Conservation (phyloP, 768 basidiomycete genomes). For the Lentinus brumalis region DNA sequence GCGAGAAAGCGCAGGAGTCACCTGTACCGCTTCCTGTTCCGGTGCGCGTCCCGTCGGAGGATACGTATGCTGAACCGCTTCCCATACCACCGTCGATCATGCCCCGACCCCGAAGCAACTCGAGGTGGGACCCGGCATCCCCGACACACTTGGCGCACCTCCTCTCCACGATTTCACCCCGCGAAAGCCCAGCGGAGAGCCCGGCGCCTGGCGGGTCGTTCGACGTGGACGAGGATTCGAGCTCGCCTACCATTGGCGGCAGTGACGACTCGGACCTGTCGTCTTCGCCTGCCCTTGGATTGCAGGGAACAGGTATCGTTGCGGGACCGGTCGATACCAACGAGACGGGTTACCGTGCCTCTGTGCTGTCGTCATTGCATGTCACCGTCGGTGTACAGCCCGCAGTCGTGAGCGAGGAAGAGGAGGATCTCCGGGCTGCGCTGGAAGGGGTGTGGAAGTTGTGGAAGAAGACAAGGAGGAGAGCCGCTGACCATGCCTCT, state of each 20-base stretch:
- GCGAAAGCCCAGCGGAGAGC: slow-evolving; percentile 22
- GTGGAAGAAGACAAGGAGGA: slow-evolving; percentile 25
- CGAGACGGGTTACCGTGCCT: not conserved
- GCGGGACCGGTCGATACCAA: slow-evolving; percentile 3
- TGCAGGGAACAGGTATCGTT: slow-evolving; percentile 2
- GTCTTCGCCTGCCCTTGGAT: slow-evolving; percentile 11
- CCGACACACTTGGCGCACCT: slow-evolving; percentile 30
- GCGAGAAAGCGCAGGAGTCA: slow-evolving; percentile 23
- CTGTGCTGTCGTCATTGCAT: not conserved
- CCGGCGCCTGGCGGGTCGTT: slow-evolving; percentile 13
- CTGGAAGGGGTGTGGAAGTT: slow-evolving; percentile 62
- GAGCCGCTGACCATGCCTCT: not conserved
- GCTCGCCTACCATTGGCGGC: slow-evolving; percentile 20
- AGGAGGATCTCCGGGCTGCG: slow-evolving; percentile 48
- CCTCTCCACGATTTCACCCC: slow-evolving; percentile 31
- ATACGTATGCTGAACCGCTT: slow-evolving; percentile 24
- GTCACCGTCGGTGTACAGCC: not conserved
- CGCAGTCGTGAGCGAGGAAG: slow-evolving; percentile 11
- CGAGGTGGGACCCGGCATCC: slow-evolving; percentile 33
- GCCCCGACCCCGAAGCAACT: slow-evolving; percentile 17
- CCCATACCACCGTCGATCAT: slow-evolving; percentile 22
- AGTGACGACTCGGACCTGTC: slow-evolving; percentile 19
- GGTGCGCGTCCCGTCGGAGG: slow-evolving; percentile 18
- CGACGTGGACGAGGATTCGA: slow-evolving; percentile 9
- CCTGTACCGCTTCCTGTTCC: slow-evolving; percentile 27